Conservation (phyloP, 345 rosid species). For the Syzygium aromaticum region DNA sequence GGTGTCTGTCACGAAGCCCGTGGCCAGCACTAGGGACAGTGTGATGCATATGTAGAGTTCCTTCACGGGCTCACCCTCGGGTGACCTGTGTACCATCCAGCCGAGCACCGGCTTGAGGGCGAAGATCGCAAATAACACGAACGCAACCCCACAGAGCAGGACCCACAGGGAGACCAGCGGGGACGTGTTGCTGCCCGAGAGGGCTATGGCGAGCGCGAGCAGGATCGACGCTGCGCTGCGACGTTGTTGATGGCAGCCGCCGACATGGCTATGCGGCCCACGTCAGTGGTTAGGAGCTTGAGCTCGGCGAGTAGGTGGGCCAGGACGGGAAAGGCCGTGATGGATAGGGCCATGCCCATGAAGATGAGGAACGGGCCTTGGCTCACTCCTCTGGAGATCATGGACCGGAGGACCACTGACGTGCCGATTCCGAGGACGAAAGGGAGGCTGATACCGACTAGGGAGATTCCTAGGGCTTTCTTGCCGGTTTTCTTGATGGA, state of each 20-base stretch:
- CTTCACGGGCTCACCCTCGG: constrained; percentile 37
- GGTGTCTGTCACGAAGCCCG: constrained; percentile 27
- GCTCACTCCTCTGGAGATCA: constrained; percentile 38
- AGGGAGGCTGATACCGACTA: constrained; percentile 61
- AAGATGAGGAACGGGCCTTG: constrained; percentile 38
- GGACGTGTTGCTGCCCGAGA: constrained; percentile 13
- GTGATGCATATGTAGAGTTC: constrained; percentile 36
- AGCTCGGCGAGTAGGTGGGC: constrained; percentile 43
- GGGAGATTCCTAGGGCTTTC: constrained; percentile 46
- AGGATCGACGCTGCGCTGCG: constrained; percentile 42
- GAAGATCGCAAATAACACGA: constrained; percentile 11
- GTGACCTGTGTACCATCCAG: constrained; percentile 24
- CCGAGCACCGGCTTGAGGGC: constrained; percentile 7
- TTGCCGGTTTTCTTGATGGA: constrained; percentile 58
- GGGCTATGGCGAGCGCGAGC: constrained; percentile 37
- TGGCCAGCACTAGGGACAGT: constrained; percentile 17
- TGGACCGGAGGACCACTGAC: constrained; percentile 41
- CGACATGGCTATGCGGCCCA: constrained; percentile 45
- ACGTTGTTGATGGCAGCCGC: constrained; percentile 41
- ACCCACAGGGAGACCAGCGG: constrained; percentile 34
- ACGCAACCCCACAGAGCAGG: constrained; percentile 24
- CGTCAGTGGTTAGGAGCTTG: constrained; percentile 39
- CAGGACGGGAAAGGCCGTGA: constrained; percentile 41
- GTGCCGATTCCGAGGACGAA: constrained; percentile 61
- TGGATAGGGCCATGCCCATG: constrained; percentile 45